A percentile compares a stretch with the other conserved stretches of the same genome.
Conservation (phyloP, 148 eudicot species). For the Nyssa sinensis region DNA sequence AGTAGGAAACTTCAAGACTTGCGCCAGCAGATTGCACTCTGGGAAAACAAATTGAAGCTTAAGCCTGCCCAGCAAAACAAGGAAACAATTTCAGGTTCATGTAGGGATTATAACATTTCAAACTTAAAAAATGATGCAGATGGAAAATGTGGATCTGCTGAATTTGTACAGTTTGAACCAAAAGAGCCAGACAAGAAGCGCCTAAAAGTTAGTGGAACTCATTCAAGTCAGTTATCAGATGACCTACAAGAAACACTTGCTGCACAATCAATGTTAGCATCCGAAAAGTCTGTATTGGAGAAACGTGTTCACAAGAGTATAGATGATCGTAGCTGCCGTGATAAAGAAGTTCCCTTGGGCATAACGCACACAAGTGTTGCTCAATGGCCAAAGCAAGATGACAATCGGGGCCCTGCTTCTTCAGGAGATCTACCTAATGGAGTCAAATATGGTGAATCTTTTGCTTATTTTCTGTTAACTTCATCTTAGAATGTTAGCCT, state of each 20-base stretch:
- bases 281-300: constrained; percentile 21
- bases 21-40: constrained; percentile 57
- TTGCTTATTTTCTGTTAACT: not conserved
- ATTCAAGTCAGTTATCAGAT: constrained; percentile 16
- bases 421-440: constrained; percentile 19
- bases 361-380: constrained; percentile 17
- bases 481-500: not conserved
- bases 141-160: constrained; percentile 28
- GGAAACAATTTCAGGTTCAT: constrained; percentile 30
- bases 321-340: constrained; percentile 19
- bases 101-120: constrained; percentile 23
- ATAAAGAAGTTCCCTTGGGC: constrained; percentile 14
- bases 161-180: constrained; percentile 23
- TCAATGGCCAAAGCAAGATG: constrained; percentile 25
- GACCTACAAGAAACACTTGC: constrained; percentile 14
- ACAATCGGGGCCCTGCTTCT: constrained; percentile 8
- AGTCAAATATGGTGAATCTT: constrained; percentile 23
- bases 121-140: constrained; percentile 23
- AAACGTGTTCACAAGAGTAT: constrained; percentile 16
- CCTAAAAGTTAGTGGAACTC: constrained; percentile 27
- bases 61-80: constrained; percentile 39
- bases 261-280: constrained; percentile 14
- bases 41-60: constrained; percentile 62
- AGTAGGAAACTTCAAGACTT: constrained; percentile 59
- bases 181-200: constrained; percentile 52